Base-by-base conservation (phyloP, 495 filamentous ascomycete species). In the Alectoria sarmentosa region DNA sequence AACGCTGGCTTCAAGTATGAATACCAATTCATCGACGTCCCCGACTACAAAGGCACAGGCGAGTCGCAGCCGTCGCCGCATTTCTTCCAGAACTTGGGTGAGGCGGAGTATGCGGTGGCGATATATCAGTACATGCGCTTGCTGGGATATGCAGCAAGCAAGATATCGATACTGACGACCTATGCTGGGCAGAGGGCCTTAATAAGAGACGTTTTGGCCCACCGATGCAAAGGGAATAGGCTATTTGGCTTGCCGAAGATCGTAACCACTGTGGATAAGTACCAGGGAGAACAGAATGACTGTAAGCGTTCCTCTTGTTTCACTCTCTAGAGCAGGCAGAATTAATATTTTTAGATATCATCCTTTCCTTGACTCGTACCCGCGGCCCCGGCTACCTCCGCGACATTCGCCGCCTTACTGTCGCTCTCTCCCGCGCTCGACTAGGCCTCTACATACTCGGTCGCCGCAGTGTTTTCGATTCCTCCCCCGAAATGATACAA, bases 201-300 rank as follows among this genome's bases (percentile, higher is more conserved):
- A 71, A 92, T 99, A 66, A 84, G 84, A 69, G 94, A 99, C 77
- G 90, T 98, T 10, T 73, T 99, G 58, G 79, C 73, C n/a, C 89
- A 96, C 71, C 82, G 94, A 38, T 98, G 94, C 70, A 83, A 83
- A 14, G 89, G 85, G 70, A 95, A 89, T 67, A 75, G 85, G 4
- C 76, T 99, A 36, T 99, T 99, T 76, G 92, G 95, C 15, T 76
- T 96, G 77, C 94, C 94, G 46, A 88, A 87, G 73, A 86, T 89
- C 56, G 91, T 99, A 34, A 90, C 89, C 1, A 98, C 95, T 23
- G 95, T 99, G 62, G 94, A 99, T 76, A 96, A 95, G 74, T 99
- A 97, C 69, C 94, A 99, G 78, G 94, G 94, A 68, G 95, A 98
- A 80, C 94, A 99, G 77, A 99, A 98, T 76, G 94, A 97, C 71